Base-by-base conservation (phyloP, 257 asterid genomes). In the Craterostigma plantagineum region DNA sequence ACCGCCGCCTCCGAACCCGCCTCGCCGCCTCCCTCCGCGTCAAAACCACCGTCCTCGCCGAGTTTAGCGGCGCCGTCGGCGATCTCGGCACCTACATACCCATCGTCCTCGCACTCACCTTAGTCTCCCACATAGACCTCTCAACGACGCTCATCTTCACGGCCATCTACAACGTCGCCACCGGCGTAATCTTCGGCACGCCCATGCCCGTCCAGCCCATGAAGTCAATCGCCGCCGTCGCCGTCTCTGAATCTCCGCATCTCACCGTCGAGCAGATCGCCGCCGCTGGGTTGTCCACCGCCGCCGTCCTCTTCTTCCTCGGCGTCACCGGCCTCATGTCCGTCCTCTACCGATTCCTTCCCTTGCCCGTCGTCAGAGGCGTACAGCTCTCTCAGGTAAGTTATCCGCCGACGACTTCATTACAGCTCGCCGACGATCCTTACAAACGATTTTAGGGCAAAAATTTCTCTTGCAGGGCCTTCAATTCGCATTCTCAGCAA, bases 141-240 rank as follows among this genome's bases (percentile, higher is more conserved):
- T 71, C 90, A 63, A 76, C 95, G 12, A 87, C 97, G 18, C 93
- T 81, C 49, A 87, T 87, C 60, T 81, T 87, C 78, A 87, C 95
- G 16, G 95, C 93, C 49, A 17, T 79, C 33, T 87, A 87, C 64
- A 87, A 87, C 65, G 76, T 87, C 51, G 63, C 64, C 52, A 60
- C 95, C 10, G 97, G 95, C 2, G 17, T 70, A 10, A 56, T 86
- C 33, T 86, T 81, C 59, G 93, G 93, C 10, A 67, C 75, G 8
- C 95, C 95, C 9, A 87, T 87, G 93, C 97, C 97, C 7, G 95
- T 87, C 44, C 97, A 87, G 64, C 97, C 97, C n/a, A 87, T 87
- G 97, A 87, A 87, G 38, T 87, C 97, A 16, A 87, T 87, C 55
- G 97, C 95, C 43, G 93, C 95, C 27, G 97, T 73, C 1, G 95